Evolutionary conservation across 1,284 basidiomycete species (phyloP).

Genomic region (Sutorius eximius): DNA sequence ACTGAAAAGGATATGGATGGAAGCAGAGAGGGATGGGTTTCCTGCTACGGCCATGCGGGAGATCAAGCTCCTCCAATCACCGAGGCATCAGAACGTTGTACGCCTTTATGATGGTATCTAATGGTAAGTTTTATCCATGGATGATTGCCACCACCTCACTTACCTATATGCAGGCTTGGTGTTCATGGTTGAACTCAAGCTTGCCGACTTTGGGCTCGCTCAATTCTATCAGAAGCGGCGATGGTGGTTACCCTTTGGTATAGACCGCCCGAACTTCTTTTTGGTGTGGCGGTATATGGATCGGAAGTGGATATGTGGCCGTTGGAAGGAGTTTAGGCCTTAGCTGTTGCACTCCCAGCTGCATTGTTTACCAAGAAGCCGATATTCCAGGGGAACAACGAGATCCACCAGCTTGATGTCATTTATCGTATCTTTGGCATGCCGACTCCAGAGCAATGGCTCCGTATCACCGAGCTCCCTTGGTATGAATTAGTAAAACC

Average conservation of each 20-base stretch:
- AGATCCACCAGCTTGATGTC: slow-evolving; percentile 94
- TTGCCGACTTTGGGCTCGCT: slow-evolving; percentile 98
- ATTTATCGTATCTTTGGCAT: slow-evolving; percentile 92
- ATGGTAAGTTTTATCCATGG: slow-evolving; percentile 58
- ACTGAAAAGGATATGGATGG: slow-evolving; percentile 97
- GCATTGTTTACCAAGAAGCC: slow-evolving; percentile 98
- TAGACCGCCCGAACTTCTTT: slow-evolving; percentile 91
- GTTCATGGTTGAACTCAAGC: slow-evolving; percentile 98
- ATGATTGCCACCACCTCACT: slow-evolving; percentile 6
- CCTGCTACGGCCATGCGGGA: slow-evolving; percentile 99
- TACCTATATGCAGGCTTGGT: slow-evolving; percentile 68
- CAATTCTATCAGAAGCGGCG: slow-evolving; percentile 92
- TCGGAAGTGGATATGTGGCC: slow-evolving; percentile 97
- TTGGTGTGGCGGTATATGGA: slow-evolving; percentile 96
- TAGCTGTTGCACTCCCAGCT: slow-evolving; percentile 52
- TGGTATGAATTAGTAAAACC: slow-evolving; percentile 99
- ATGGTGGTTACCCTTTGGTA: slow-evolving; percentile 99
- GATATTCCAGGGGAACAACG: slow-evolving; percentile 94
- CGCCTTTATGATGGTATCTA: slow-evolving; percentile 95
- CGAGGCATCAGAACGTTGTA: slow-evolving; percentile 89
- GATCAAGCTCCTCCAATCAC: slow-evolving; percentile 93
- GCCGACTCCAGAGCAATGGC: slow-evolving; percentile 82
- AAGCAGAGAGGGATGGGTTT: slow-evolving; percentile 95
- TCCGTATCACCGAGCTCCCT: slow-evolving; percentile 78
- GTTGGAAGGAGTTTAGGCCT: neutral